These are phyloP conservation scores for Thelonectria discophora DNA, from an alignment of 2,329 filamentous ascomycete genomes.

Conservation along the genomic window DNA sequence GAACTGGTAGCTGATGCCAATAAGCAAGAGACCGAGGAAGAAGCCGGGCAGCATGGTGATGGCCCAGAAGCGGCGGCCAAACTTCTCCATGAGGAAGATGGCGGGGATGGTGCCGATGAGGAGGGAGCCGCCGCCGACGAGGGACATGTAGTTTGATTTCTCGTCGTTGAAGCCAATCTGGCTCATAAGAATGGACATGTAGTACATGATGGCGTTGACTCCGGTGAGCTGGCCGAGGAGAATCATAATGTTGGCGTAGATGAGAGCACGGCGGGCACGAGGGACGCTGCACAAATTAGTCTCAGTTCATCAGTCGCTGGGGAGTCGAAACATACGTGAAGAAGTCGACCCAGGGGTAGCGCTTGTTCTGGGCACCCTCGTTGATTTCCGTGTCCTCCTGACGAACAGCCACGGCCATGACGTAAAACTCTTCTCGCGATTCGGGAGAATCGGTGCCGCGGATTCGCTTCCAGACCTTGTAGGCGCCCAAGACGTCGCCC, in stretches of 20 bases:
- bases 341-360: constrained; percentile 77
- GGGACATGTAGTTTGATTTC: constrained; percentile 76
- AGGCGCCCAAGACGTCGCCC: constrained; percentile 54
- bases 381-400: constrained; percentile 63
- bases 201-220: constrained; percentile 76
- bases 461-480: constrained; percentile 77
- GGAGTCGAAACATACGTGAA: constrained; percentile 58
- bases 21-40: constrained; percentile 73
- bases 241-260: constrained; percentile 77
- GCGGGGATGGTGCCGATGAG: constrained; percentile 74
- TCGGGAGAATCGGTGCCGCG: constrained; percentile 67
- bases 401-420: constrained; percentile 72
- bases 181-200: constrained; percentile 73
- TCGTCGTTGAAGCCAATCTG: constrained; percentile 72
- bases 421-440: constrained; percentile 73
- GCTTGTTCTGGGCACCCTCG: constrained; percentile 61
- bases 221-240: constrained; percentile 76
- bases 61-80: constrained; percentile 78
- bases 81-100: constrained; percentile 76
- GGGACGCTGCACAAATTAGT: constrained; percentile 53
- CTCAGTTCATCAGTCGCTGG: neutral
- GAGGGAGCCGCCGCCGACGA: constrained; percentile 74
- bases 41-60: constrained; percentile 76
- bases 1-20: constrained; percentile 71
- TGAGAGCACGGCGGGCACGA: constrained; percentile 70